Conservation (phyloP, 352 stramenopile species). For the Globisporangium perplexum region DNA sequence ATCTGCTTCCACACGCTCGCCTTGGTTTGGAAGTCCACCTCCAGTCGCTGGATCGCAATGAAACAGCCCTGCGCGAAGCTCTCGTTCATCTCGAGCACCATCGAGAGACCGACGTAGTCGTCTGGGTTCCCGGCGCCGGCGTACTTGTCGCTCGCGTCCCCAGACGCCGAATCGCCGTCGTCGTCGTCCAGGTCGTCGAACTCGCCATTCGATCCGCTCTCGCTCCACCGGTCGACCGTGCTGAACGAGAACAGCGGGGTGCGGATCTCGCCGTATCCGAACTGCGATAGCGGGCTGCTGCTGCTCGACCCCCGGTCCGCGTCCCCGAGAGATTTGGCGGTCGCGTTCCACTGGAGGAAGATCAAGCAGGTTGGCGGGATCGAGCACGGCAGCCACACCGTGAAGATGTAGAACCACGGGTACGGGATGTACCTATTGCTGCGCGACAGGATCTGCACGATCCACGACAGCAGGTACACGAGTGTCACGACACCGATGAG, state of each 20-base stretch:
- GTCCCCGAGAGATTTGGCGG: conserved; percentile 74
- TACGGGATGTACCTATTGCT: conserved; percentile 59
- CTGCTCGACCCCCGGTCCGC: conserved; percentile 23
- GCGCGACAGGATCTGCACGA: conserved; percentile 75
- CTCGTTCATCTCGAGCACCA: conserved; percentile 80
- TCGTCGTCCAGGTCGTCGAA: conserved; percentile 41
- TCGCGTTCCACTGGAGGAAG: conserved; percentile 87
- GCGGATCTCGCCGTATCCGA: conserved; percentile 63
- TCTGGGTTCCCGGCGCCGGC: conserved; percentile 13
- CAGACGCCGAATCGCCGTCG: conserved; percentile 6
- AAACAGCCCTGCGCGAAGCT: conserved; percentile 70
- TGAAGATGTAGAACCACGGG: conserved; percentile 89
- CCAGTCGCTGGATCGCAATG: conserved; percentile 70
- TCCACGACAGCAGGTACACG: conserved; percentile 81
- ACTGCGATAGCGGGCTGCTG: conserved; percentile 47
- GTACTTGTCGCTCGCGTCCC: conserved; percentile 9
- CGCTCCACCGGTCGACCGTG: conserved; percentile 55
- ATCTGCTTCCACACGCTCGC: conserved; percentile 62
- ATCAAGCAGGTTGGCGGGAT: conserved; percentile 85
- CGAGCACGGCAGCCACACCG: conserved; percentile 78
- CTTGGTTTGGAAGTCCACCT: conserved; percentile 29
- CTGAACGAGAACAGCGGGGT: conserved; percentile 79
- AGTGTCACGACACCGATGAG: conserved; percentile 82
- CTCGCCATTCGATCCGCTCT: conserved; percentile 26
- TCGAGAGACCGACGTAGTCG: conserved; percentile 76